Base-by-base conservation (phyloP, 78 protist genomes). In the Dictyostelium discoideum region DNA sequence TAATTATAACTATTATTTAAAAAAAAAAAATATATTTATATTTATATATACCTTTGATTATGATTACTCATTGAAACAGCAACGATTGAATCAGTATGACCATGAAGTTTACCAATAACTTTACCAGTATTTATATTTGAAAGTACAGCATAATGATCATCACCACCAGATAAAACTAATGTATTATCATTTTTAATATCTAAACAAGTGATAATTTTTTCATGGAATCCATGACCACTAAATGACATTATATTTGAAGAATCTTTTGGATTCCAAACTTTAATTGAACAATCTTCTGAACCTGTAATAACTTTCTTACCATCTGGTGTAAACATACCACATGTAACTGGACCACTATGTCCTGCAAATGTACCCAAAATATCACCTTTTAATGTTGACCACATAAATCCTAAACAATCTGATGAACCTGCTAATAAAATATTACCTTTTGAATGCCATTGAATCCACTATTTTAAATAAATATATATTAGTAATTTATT, bases 381-480 rank as follows among this genome's bases (percentile, higher is more conserved):
- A 44, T 67, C 76, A 18, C 89, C 84, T 32, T 88, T 95, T 42
- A 93, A 54, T 18, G 96, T 80, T 24, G 95, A 84, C 96, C 95
- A 97, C 97, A 97, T 63, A 92, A 96, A 97, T 18, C 84, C 54
- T 29, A 92, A 92, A 50, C 94, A 88, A 69, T 97, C 98, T 3
- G 86, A 2, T 3, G 96, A 65, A 39, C 98, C 98, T 42, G 92
- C 97, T 63, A 95, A 18, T 24, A 97, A 10, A 37, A 96, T 5
- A 48, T 94, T 86, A 14, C 98, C 98, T 65, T 92, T 73, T 39
- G 96, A 94, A 85, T 97, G 98, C 98, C 98, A 97, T 50, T 81
- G 81, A 37, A 97, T 54, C 92, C 95, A 97, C 79, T 72, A 42
- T 42, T 5, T 5, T 42, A 42, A 42, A 42, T n/a, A 42, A 42